Base-by-base conservation (phyloP, 73 alveolate species). In the Paramecium caudatum region DNA sequence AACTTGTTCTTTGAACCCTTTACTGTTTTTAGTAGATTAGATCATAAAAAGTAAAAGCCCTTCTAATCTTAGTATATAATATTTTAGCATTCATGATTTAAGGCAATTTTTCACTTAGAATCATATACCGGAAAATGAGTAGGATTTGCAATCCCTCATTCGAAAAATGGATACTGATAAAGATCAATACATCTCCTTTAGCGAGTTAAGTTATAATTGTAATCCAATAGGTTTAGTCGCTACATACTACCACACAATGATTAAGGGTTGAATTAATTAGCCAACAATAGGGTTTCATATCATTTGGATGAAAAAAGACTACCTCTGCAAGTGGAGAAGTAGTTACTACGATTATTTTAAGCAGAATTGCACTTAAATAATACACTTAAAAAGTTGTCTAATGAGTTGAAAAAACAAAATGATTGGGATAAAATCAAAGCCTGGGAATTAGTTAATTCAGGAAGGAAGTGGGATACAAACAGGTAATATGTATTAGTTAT, bases 1-100 rank as follows among this genome's bases (percentile, higher is more conserved):
- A 68, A 68, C 34, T 4, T 68, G 3, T 68, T 25, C 37, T 68
- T 68, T 17, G 84, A 68, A 68, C 84, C 84, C 8, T 68, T 32
- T 49, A 68, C 84, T 10, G 10, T 37, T 32, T 68, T 68, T 37
- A 27, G 50, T 12, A 68, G 84, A 68, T 37, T 68, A 68, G 80
- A 55, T 55, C 30, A 21, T 55, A 55, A 55, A 55, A 55, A 55
- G 80, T 55, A 55, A 25, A 32, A 1, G 17, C 25, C 17, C 13
- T 13, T 3, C 19, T 6, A 34, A 25, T 68, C 9, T 13, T 34
- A 68, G 47, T 9, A 68, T 68, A 16, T 34, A 17, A 32, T 43
- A 68, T 68, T 32, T 68, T 2, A 49, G 34, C 34, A 16, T 68
- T 10, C 12, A 32, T 37, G 50, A 68, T 8, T 1, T 68, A 13